Base-by-base conservation (phyloP, 345 rosid genomes). In the Bretschneidera sinensis region DNA sequence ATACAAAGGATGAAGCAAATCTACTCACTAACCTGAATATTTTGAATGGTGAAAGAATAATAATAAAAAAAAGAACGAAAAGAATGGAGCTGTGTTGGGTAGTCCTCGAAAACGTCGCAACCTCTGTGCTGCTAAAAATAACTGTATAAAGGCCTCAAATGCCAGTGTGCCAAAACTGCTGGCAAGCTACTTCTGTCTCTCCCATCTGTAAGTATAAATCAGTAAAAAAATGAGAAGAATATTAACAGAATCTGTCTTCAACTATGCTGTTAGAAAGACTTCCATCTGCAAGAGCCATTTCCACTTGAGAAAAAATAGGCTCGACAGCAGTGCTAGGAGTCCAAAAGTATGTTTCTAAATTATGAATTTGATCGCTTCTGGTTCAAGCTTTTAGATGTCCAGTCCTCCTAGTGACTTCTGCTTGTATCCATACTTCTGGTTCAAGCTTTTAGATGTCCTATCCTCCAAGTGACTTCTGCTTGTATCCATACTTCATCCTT, bases 401-500 rank as follows among this genome's bases (percentile, higher is more conserved):
- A 66, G 76, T 69, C 82, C 19, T 50, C 92, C 89, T 0, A 94
- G 86, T 31, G 96, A 76, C 64, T 81, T 88, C 76, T 94, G 99
- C 67, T 62, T 80, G 67, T 94, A 88, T 47, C 97, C 97, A 6
- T 76, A 59, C 63, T 76, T 84, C n/a, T n/a, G n/a, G 21, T n/a
- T 48, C 52, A n/a, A 48, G 20, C 17, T 48, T n/a, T 20, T 4
- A 47, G 28, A 48, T 49, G 57, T 25, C 61, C 54, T 69, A 78
- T 69, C 82, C 19, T 50, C 92, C 89, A 0, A 94, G 86, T 31
- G 96, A 76, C 64, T 81, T 88, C 76, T 94, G 99, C 67, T 62
- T 80, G 67, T 94, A 88, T 47, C 97, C 97, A 6, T 76, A 59
- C 63, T 76, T 84, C 66, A 78, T 64, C 69, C 97, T 83, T 53